Conservation (phyloP, 2,329 filamentous ascomycete genomes). For the Paecilomyces fulvus region DNA sequence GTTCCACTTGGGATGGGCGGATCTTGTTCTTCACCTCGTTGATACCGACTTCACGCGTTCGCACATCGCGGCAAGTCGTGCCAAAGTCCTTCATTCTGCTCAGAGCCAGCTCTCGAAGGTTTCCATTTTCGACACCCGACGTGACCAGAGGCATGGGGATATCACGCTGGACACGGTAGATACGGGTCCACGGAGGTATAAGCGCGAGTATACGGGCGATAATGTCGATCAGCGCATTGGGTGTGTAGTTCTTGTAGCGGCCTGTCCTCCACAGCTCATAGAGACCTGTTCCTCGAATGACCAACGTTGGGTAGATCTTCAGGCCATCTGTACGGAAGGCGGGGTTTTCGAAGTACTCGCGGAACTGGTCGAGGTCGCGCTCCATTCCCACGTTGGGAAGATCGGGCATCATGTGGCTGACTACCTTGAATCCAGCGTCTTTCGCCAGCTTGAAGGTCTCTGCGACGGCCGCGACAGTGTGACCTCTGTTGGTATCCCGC, state of each 20-base stretch:
- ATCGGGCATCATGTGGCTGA: slow-evolving; percentile 99
- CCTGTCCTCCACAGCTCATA: slow-evolving; percentile 98
- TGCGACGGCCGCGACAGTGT: slow-evolving; percentile 89
- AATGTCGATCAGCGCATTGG: slow-evolving; percentile 90
- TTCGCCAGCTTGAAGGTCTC: slow-evolving; percentile 97
- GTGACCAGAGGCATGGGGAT: slow-evolving; percentile 99
- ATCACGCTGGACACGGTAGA: slow-evolving; percentile 96
- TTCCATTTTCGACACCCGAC: slow-evolving; percentile 95
- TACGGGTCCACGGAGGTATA: slow-evolving; percentile 94
- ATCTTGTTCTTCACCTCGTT: slow-evolving; percentile 99
- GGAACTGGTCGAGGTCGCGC: slow-evolving; percentile 90
- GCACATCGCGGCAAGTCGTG: slow-evolving; percentile 90
- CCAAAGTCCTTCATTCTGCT: slow-evolving; percentile 99
- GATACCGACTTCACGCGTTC: slow-evolving; percentile 92
- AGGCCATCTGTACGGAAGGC: slow-evolving; percentile 92
- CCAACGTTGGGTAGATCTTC: slow-evolving; percentile 96
- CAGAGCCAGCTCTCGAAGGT: slow-evolving; percentile 82
- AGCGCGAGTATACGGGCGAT: slow-evolving; percentile 93
- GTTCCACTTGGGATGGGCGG: slow-evolving; percentile 87
- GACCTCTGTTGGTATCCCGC: slow-evolving; percentile 92
- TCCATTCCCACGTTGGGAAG: slow-evolving; percentile 98
- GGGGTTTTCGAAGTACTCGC: slow-evolving; percentile 96
- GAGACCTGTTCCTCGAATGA: slow-evolving; percentile 90
- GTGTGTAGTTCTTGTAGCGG: slow-evolving; percentile 96
- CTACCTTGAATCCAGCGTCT: slow-evolving; percentile 97